Conservation (phyloP, 441 rosid genomes). For the Pelargonium cotyledonis region DNA sequence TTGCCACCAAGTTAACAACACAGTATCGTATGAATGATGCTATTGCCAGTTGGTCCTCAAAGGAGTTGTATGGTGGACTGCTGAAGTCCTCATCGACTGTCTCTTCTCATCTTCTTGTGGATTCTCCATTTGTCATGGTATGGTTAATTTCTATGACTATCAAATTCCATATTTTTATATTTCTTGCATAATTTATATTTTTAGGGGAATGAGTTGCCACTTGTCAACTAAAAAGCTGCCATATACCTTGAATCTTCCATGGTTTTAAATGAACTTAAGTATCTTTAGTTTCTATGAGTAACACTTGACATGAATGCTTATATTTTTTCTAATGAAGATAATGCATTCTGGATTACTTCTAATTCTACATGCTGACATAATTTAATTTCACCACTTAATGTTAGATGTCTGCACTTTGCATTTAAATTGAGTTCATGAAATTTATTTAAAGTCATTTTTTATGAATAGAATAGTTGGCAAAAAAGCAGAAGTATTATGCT, state of each 20-base stretch:
- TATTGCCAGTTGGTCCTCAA: constrained; percentile 94
- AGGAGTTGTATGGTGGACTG: constrained; percentile 90
- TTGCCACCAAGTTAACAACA: constrained; percentile 56
- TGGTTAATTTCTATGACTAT: constrained; percentile 8
- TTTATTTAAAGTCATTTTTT: too few species aligned
- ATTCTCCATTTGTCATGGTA: constrained; percentile 94
- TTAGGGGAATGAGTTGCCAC: not conserved
- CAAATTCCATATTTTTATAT: constrained; percentile 20
- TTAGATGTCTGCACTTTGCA: too few species aligned
- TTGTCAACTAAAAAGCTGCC: not conserved
- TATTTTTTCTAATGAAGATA: not conserved
- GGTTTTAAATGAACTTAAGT: not conserved
- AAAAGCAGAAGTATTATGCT: too few species aligned
- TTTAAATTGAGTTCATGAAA: too few species aligned
- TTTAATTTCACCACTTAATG: too few species aligned
- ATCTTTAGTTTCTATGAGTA: not conserved
- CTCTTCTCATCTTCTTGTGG: constrained; percentile 79
- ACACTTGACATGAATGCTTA: not conserved
- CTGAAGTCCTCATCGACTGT: constrained; percentile 63
- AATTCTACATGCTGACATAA: too few species aligned
- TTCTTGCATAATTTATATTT: not conserved
- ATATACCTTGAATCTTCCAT: not conserved
- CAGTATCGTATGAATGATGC: constrained; percentile 96
- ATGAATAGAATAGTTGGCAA: too few species aligned
- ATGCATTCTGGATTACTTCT: too few species aligned